A percentile compares a stretch with the other conserved stretches of the same genome.
phyloP scores from a whole-genome alignment of 2,329 filamentous ascomycete species.

The Sarocladium kiliense region DNA sequence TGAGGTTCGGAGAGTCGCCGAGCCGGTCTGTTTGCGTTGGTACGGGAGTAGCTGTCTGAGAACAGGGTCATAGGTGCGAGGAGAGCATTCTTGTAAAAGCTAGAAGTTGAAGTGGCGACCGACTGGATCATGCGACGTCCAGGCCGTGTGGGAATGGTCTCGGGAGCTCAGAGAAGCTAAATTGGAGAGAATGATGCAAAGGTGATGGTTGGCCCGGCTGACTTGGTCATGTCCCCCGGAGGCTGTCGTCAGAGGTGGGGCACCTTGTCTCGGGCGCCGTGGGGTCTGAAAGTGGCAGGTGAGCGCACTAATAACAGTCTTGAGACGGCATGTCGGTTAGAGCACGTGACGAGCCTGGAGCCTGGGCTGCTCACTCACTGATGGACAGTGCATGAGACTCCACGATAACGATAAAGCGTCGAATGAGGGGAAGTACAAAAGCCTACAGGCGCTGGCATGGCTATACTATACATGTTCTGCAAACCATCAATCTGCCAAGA shows the following conservation, averaged over 20 bases:
- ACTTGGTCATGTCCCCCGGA: not conserved
- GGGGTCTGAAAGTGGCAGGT: not conserved
- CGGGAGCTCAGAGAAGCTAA: not conserved
- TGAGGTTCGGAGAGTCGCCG: not conserved
- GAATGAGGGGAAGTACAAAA: too few species aligned
- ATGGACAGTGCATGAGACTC: too few species aligned
- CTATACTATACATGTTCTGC: too few species aligned
- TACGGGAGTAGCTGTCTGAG: not conserved
- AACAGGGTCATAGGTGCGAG: not conserved
- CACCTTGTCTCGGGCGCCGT: not conserved
- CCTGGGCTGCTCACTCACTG: too few species aligned
- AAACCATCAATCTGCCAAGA: too few species aligned
- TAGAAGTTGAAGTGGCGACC: not conserved
- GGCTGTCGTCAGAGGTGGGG: conserved; percentile 1
- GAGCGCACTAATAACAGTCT: not conserved
- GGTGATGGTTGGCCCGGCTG: not conserved
- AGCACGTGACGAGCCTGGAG: not conserved
- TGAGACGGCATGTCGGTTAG: not conserved
- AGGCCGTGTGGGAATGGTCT: not conserved
- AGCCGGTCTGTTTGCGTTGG: not conserved
- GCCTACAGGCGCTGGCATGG: too few species aligned
- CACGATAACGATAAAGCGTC: too few species aligned
- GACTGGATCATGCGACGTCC: not conserved
- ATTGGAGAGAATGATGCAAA: not conserved
- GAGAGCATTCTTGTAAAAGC: not conserved